phyloP scores from a whole-genome alignment of 352 stramenopile genomes.

The Phytophthora citrophthora region DNA sequence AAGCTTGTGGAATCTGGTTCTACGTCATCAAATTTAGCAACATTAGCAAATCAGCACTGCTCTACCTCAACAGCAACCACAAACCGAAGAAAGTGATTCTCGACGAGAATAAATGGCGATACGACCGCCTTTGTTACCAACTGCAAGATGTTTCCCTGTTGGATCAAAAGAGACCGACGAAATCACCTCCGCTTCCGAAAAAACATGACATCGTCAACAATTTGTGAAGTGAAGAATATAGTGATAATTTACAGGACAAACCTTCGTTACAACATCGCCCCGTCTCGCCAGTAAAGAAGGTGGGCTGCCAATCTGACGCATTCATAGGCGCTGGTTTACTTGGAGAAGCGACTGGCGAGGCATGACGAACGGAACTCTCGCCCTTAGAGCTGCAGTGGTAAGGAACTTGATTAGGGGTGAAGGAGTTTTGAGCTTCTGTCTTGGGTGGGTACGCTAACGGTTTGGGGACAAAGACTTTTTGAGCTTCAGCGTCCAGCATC shows the following conservation, averaged over 20 bases:
- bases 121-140: slow-evolving; percentile 92
- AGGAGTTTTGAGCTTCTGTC: not conserved
- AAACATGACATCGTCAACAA: not conserved
- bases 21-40: not conserved
- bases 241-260: not conserved
- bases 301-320: not conserved
- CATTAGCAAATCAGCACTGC: not conserved
- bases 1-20: slow-evolving; percentile 40
- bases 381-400: too few species aligned
- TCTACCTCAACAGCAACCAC: slow-evolving; percentile 2
- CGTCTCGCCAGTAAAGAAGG: not conserved
- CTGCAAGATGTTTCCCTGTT: not conserved
- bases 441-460: not conserved
- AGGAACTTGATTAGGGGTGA: not conserved
- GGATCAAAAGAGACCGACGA: not conserved
- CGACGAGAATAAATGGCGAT: slow-evolving; percentile 90
- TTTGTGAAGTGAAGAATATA: not conserved
- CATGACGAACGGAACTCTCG: too few species aligned
- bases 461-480: not conserved
- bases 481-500: not conserved
- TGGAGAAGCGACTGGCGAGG: not conserved
- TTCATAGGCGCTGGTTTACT: not conserved
- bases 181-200: not conserved
- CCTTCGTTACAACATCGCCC: not conserved
- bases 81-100: slow-evolving; percentile 16